Evolutionary conservation across 2,329 filamentous ascomycete genomes (phyloP).

Genomic region (Beauveria medogensis): DNA sequence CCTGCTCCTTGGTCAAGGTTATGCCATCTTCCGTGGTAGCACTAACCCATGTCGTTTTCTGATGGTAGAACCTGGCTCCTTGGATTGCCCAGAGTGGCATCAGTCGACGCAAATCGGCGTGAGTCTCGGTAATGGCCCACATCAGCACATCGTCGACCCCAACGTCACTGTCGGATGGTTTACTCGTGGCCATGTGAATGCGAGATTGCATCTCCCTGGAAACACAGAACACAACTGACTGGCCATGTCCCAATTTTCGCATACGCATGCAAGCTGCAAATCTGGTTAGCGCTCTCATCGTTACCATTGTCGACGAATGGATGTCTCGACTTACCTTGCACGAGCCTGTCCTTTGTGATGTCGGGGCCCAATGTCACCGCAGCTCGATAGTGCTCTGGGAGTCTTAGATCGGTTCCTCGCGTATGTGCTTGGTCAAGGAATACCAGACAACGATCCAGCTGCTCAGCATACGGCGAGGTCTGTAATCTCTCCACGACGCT

Average conservation of each 20-base stretch:
- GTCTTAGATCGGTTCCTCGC: slow-evolving; percentile 57
- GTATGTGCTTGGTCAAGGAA: slow-evolving; percentile 67
- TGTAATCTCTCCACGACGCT: slow-evolving; percentile 41
- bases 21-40: not conserved
- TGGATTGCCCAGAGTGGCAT: slow-evolving; percentile 55
- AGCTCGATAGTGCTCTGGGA: slow-evolving; percentile 52
- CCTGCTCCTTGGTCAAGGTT: not conserved
- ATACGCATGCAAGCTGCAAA: slow-evolving; percentile 60
- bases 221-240: slow-evolving; percentile 55
- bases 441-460: slow-evolving; percentile 52
- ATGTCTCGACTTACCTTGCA: slow-evolving; percentile 48
- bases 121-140: slow-evolving; percentile 54
- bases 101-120: slow-evolving; percentile 35
- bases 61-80: slow-evolving; percentile 41
- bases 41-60: slow-evolving; percentile 27
- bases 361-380: slow-evolving; percentile 58
- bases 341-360: slow-evolving; percentile 59
- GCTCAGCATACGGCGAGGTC: slow-evolving; percentile 48
- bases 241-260: slow-evolving; percentile 57
- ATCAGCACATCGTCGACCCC: slow-evolving; percentile 43
- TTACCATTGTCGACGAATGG: not conserved
- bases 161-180: slow-evolving; percentile 23
- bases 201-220: slow-evolving; percentile 50
- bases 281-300: not conserved
- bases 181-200: slow-evolving; percentile 28